These are phyloP conservation scores for Petrea volubilis DNA, from an alignment of 257 asterid genomes.

Conservation along the genomic window DNA sequence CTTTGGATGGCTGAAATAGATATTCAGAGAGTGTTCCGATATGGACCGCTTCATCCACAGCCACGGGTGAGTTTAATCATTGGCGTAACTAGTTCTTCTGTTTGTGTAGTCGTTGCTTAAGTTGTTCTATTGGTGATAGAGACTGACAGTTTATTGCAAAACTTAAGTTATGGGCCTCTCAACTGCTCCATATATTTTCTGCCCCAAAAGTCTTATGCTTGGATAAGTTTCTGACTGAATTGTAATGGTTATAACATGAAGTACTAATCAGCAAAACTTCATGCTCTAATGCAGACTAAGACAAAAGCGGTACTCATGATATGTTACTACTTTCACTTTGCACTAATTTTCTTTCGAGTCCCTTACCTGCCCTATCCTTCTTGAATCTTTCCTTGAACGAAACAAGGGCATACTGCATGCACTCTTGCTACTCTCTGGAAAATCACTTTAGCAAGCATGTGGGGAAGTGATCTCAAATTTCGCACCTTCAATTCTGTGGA, in stretches of 20 bases:
- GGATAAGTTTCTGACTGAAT: background rate
- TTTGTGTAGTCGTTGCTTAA: background rate
- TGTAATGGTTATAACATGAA: background rate
- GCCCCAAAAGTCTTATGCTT: background rate
- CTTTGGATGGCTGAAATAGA: constrained; percentile 49
- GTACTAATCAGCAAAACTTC: background rate
- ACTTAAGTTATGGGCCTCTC: background rate
- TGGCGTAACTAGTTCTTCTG: background rate
- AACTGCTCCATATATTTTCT: background rate
- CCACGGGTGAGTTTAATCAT: constrained; percentile 73
- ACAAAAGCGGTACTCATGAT: background rate
- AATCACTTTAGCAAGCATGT: background rate
- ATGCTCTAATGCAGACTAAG: background rate
- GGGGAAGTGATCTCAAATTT: background rate
- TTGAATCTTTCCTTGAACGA: background rate
- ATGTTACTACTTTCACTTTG: background rate
- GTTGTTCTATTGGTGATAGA: background rate
- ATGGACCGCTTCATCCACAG: constrained; percentile 88
- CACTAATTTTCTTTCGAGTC: background rate
- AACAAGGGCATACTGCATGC: background rate
- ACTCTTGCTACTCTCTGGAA: background rate
- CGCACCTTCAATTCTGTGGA: background rate
- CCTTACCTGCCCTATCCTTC: background rate
- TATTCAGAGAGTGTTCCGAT: constrained; percentile 79
- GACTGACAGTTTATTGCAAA: background rate